phyloP scores from a whole-genome alignment of 768 basidiomycete species.

The Vishniacozyma victoriae region DNA sequence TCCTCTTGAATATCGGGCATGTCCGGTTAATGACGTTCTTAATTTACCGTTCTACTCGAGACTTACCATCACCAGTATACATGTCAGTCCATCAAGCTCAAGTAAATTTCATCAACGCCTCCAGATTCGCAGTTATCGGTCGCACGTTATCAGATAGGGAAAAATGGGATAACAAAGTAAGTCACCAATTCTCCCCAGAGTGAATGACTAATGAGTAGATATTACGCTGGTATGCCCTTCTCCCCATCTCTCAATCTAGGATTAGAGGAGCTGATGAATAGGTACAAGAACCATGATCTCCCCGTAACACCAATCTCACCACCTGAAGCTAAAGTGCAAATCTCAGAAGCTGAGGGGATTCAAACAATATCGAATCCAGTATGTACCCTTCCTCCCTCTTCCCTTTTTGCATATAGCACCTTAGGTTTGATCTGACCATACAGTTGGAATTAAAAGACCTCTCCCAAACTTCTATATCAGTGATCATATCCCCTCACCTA shows the following conservation, averaged over 20 bases:
- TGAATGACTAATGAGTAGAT: neutral
- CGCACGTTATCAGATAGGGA: conserved; percentile 31
- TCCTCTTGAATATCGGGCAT: too few species aligned
- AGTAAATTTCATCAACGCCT: conserved; percentile 19
- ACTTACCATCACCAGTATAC: too few species aligned
- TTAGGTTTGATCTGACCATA: neutral
- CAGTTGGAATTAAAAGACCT: conserved; percentile 22
- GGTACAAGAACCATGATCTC: conserved; percentile 23
- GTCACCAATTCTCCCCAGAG: neutral
- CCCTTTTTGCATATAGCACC: neutral
- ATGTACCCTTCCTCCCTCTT: conserved; percentile 3
- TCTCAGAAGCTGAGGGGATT: conserved; percentile 22
- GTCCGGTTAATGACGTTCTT: too few species aligned
- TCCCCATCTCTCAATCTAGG: neutral
- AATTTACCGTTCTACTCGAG: too few species aligned
- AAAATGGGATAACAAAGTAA: conserved; percentile 35
- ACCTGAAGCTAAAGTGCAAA: conserved; percentile 5
- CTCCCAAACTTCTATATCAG: conserved; percentile 31
- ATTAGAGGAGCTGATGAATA: conserved; percentile 8
- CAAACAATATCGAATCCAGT: conserved; percentile 20
- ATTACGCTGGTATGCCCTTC: neutral
- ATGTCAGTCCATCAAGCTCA: neutral
- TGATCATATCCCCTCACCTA: conserved; percentile 33
- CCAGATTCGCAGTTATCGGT: conserved; percentile 37
- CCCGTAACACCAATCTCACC: conserved; percentile 34